phyloP scores from a whole-genome alignment of 2,329 filamentous ascomycete genomes.

The Talaromyces rugulosus region DNA sequence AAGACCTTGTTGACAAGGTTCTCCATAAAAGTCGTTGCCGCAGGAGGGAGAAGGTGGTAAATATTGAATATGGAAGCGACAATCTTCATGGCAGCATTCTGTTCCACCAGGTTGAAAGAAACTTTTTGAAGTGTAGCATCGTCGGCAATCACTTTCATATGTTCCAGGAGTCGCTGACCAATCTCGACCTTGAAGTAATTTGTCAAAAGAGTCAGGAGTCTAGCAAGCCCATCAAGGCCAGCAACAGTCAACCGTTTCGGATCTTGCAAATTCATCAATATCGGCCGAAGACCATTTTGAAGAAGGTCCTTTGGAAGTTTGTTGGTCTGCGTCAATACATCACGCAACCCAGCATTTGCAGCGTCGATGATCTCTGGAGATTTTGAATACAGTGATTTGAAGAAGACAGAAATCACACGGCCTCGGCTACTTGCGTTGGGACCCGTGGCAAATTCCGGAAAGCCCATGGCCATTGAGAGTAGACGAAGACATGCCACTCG shows the following conservation, averaged over 20 bases:
- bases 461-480: slow-evolving; percentile 86
- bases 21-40: slow-evolving; percentile 87
- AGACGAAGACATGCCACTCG: slow-evolving; percentile 91
- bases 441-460: slow-evolving; percentile 82
- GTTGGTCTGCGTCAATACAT: slow-evolving; percentile 79
- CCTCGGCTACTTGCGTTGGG: slow-evolving; percentile 60
- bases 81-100: slow-evolving; percentile 88
- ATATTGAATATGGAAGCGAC: slow-evolving; percentile 94
- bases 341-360: slow-evolving; percentile 83
- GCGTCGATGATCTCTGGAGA: slow-evolving; percentile 89
- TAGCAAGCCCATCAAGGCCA: slow-evolving; percentile 84
- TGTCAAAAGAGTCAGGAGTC: slow-evolving; percentile 83
- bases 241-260: slow-evolving; percentile 84
- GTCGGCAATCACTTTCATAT: slow-evolving; percentile 87
- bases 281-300: slow-evolving; percentile 87
- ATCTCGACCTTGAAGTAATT: slow-evolving; percentile 99
- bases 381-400: slow-evolving; percentile 93
- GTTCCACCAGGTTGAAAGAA: slow-evolving; percentile 91
- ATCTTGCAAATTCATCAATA: slow-evolving; percentile 94
- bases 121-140: slow-evolving; percentile 76
- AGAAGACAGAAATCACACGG: slow-evolving; percentile 88
- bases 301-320: slow-evolving; percentile 93
- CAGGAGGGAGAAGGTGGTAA: slow-evolving; percentile 89
- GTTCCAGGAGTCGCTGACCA: slow-evolving; percentile 84
- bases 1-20: slow-evolving; percentile 86